Percentiles rank a stretch among this genome's conserved stretches.
Evolutionary conservation across 345 rosid species (phyloP).

Genomic region (Heritiera littoralis): DNA sequence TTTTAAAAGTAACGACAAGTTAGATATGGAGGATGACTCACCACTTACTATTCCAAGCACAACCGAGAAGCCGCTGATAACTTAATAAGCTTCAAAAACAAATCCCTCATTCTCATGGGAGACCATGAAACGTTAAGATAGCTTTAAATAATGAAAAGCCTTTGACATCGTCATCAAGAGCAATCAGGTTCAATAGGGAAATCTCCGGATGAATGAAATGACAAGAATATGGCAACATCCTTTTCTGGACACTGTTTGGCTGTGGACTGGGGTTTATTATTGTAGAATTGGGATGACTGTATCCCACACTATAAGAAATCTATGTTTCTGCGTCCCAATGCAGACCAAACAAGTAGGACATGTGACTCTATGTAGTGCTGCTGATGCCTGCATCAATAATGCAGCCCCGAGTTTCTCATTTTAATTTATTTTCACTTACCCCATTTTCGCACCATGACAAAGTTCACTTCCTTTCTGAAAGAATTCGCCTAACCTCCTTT

Average conservation of each 20-base stretch:
- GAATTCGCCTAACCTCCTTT: conserved; percentile 60
- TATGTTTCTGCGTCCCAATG: background rate
- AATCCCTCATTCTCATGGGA: background rate
- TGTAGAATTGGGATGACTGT: conserved; percentile 20
- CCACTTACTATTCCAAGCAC: background rate
- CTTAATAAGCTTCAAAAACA: background rate
- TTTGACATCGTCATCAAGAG: background rate
- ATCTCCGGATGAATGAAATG: background rate
- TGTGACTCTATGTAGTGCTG: background rate
- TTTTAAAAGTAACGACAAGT: background rate
- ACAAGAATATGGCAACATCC: background rate
- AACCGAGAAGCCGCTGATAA: conserved; percentile 12
- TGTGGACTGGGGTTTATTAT: background rate
- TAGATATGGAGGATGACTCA: conserved; percentile 16
- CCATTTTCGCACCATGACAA: conserved; percentile 15
- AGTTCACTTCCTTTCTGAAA: conserved; percentile 33
- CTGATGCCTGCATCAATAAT: background rate
- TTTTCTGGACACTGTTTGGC: background rate
- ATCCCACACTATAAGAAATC: conserved; percentile 9
- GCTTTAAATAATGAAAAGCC: background rate
- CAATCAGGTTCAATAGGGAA: background rate
- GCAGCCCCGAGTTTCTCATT: conserved; percentile 6
- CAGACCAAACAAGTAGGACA: background rate
- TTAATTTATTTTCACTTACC: background rate
- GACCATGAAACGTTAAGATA: background rate